Percentiles rank a stretch among this genome's conserved stretches.
These are phyloP conservation scores for Picea mariana DNA, from an alignment of 83 land plant genomes.

Conservation along the genomic window DNA sequence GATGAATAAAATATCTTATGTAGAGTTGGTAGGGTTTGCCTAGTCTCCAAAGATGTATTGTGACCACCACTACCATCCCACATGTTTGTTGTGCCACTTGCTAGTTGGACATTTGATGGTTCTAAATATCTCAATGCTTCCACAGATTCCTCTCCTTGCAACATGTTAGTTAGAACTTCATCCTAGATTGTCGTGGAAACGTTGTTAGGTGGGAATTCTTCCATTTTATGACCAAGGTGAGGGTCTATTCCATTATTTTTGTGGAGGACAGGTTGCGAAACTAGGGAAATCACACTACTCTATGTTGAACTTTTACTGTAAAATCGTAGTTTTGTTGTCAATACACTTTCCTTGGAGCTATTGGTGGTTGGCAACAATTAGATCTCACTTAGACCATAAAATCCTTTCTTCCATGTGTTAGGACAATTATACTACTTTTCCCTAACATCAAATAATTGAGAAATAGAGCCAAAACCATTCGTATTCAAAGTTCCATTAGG, in stretches of 20 bases:
- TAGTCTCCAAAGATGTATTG: not conserved
- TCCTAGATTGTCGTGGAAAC: no score
- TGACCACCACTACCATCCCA: not conserved
- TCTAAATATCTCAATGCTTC: not conserved
- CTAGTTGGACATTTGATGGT: not conserved
- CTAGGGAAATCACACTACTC: conserved; percentile 21
- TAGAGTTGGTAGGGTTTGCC: not conserved
- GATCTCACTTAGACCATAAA: conserved; percentile 37
- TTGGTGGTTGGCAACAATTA: conserved; percentile 28
- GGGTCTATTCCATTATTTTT: conserved; percentile 71
- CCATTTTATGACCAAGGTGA: no score
- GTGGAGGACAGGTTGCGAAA: conserved; percentile 55
- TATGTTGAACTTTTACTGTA: conserved; percentile 22
- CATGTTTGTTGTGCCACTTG: not conserved
- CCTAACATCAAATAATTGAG: conserved; percentile 18
- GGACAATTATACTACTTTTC: conserved; percentile 48
- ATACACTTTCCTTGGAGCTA: conserved; percentile 28
- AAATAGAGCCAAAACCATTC: not conserved
- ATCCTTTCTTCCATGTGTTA: conserved; percentile 46
- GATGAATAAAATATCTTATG: not conserved
- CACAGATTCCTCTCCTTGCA: no score
- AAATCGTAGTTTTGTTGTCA: conserved; percentile 31
- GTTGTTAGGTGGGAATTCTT: no score
- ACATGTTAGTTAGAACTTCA: no score
- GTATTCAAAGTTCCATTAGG: not conserved